Conservation (phyloP, 208 protist genomes). For the Lotmaria passim region DNA sequence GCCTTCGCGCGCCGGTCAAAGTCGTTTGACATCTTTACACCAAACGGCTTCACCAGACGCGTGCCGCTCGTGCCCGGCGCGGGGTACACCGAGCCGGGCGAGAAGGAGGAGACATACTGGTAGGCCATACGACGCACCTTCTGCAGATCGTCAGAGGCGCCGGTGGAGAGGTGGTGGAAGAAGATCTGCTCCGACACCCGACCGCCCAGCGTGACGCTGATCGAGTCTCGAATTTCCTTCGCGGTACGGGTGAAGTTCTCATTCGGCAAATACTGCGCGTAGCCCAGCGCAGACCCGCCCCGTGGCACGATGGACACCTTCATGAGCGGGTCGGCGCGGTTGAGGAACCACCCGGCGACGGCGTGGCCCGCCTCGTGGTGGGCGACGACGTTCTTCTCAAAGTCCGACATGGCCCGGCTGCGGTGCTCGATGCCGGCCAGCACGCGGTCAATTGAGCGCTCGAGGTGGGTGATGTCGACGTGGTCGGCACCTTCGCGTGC, state of each 20-base stretch:
- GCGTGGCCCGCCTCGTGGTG: conserved; percentile 99
- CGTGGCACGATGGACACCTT: conserved; percentile 98
- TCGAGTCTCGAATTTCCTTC: conserved; percentile 94
- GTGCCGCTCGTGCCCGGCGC: conserved; percentile 63
- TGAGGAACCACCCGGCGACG: conserved; percentile 97
- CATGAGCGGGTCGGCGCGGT: conserved; percentile 96
- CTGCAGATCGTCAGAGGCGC: conserved; percentile 95
- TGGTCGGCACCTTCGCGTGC: conserved; percentile 65
- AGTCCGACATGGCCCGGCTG: conserved; percentile 75
- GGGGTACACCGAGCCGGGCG: conserved; percentile 70
- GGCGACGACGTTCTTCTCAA: conserved; percentile 95
- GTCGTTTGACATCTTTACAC: conserved; percentile 69
- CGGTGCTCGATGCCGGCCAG: conserved; percentile 96
- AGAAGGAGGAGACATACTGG: conserved; percentile 83
- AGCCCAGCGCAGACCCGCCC: conserved; percentile 94
- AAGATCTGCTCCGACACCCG: conserved; percentile 93
- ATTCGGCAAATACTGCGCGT: conserved; percentile 98
- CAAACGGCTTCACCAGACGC: conserved; percentile 91
- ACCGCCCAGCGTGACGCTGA: conserved; percentile 95
- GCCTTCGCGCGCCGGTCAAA: conserved; percentile 90
- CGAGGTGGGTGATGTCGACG: conserved; percentile 91
- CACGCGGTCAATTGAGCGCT: conserved; percentile 96
- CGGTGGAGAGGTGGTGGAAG: conserved; percentile 94
- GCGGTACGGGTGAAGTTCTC: conserved; percentile 92
- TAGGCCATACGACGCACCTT: conserved; percentile 94